These are phyloP conservation scores for Leishmania turanica DNA, from an alignment of 208 protist species.

Conservation along the genomic window DNA sequence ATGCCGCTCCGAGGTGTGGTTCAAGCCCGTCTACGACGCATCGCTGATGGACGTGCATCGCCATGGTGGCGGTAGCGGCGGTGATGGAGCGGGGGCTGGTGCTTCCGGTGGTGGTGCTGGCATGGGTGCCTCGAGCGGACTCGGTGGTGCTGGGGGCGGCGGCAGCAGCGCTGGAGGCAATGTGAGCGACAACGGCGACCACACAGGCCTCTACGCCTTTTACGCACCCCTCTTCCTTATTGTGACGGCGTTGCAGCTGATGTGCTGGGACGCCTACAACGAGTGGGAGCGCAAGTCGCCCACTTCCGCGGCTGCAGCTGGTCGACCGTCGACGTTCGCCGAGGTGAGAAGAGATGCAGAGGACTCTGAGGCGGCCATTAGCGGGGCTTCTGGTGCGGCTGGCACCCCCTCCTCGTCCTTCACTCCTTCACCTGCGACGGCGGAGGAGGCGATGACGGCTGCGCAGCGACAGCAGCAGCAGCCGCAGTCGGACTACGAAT, in stretches of 20 bases:
- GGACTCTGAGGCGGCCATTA: background rate
- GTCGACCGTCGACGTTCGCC: background rate
- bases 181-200: slow-evolving; percentile 12
- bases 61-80: slow-evolving; percentile 7
- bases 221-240: slow-evolving; percentile 78
- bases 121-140: slow-evolving; percentile 1
- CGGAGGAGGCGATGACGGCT: slow-evolving; percentile 16
- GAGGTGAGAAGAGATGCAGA: background rate
- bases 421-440: slow-evolving; percentile 9
- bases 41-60: slow-evolving; percentile 8
- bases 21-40: slow-evolving; percentile 31
- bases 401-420: background rate
- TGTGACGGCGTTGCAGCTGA: slow-evolving; percentile 76
- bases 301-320: slow-evolving; percentile 3
- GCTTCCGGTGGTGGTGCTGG: background rate
- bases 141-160: slow-evolving; percentile 2
- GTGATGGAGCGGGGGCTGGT: slow-evolving; percentile 8
- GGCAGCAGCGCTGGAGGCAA: slow-evolving; percentile 1
- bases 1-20: slow-evolving; percentile 82
- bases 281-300: slow-evolving; percentile 32
- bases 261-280: slow-evolving; percentile 79
- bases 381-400: background rate
- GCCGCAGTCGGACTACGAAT: background rate
- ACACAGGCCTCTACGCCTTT: slow-evolving; percentile 28
- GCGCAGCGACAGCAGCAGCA: background rate